Evolutionary conservation across 768 basidiomycete species (phyloP).

Genomic region (Gloeophyllum trabeum): DNA sequence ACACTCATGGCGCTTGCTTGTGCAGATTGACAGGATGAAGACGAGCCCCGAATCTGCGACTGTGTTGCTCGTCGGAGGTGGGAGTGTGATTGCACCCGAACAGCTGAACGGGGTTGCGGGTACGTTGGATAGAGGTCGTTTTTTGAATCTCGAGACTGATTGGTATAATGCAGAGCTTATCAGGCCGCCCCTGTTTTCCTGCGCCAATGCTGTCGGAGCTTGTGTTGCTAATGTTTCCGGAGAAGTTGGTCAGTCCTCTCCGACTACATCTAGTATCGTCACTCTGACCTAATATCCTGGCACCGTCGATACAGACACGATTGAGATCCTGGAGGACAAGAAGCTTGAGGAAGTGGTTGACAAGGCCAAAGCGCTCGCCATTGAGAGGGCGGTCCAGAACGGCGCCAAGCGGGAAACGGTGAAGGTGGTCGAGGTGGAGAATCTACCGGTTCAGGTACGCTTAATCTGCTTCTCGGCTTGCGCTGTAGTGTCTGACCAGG

Average conservation of each 20-base stretch:
- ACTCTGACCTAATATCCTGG: no score
- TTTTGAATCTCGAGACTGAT: no score
- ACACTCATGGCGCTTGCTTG: not conserved
- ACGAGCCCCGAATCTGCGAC: conserved; percentile 45
- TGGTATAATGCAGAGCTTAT: no score
- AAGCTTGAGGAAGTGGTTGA: conserved; percentile 21
- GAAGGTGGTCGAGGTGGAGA: conserved; percentile 44
- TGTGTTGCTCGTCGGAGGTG: conserved; percentile 55
- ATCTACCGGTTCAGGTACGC: conserved; percentile 36
- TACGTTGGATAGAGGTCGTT: no score
- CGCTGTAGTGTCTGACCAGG: no score
- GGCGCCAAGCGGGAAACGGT: conserved; percentile 26
- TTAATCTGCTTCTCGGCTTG: not conserved
- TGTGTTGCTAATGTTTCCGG: conserved; percentile 33
- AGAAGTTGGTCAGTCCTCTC: conserved; percentile 1
- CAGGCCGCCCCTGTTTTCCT: conserved; percentile 31
- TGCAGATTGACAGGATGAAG: conserved; percentile 33
- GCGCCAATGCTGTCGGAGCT: conserved; percentile 54
- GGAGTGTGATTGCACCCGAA: conserved; percentile 45
- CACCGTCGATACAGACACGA: conserved; percentile 22
- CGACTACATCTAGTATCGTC: no score
- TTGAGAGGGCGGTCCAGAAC: conserved; percentile 21
- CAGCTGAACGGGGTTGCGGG: conserved; percentile 26
- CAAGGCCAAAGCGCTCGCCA: conserved; percentile 18
- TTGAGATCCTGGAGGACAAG: conserved; percentile 21